Base-by-base conservation (phyloP, 371 early-diverging fungal genomes). In the Mortierella sp. region DNA sequence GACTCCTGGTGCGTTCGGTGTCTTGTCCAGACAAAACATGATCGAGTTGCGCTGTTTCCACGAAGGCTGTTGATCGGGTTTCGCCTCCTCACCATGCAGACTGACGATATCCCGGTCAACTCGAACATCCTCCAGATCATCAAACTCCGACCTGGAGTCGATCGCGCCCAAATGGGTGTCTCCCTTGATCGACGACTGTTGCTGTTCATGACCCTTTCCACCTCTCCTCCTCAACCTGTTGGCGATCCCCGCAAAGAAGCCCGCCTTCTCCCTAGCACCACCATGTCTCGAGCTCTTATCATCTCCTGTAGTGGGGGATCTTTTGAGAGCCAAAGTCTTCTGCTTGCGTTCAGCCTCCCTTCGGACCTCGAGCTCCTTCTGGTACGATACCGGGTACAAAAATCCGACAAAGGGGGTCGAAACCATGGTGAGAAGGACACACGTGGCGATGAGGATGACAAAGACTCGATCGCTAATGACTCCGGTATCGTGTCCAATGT, bases 401-500 rank as follows among this genome's bases (percentile, higher is more conserved):
- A 48, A 74, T 4, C 70, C 47, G 29, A 81, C 74, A 55, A 81
- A 74, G 0, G 77, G 82, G 0, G 82, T 81, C 7, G 77, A 47
- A n/a, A 81, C 64, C 74, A 81, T 81, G 52, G 82, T 81, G 48
- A 77, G 39, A 16, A 77, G 26, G 41, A 81, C 11, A 40, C 82
- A 81, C 96, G 95, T 96, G 29, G 96, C 86, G 22, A 97, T 94
- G 91, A 96, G 89, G 70, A 97, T 95, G 9, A 93, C 93, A 79
- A 97, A 97, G 67, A 88, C 91, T 65, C 89, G 90, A 69, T 88
- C 88, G 64, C 92, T 93, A 61, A 97, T 93, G 9, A 97, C 95
- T 4, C 93, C 93, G 0, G 96, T 93, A 64, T 94, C 89, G 68
- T 94, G 90, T 2, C 97, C 98, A 65, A 97, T 88, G 80, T 98